phyloP scores from a whole-genome alignment of 139 green algal genomes.

The Volvox africanus region DNA sequence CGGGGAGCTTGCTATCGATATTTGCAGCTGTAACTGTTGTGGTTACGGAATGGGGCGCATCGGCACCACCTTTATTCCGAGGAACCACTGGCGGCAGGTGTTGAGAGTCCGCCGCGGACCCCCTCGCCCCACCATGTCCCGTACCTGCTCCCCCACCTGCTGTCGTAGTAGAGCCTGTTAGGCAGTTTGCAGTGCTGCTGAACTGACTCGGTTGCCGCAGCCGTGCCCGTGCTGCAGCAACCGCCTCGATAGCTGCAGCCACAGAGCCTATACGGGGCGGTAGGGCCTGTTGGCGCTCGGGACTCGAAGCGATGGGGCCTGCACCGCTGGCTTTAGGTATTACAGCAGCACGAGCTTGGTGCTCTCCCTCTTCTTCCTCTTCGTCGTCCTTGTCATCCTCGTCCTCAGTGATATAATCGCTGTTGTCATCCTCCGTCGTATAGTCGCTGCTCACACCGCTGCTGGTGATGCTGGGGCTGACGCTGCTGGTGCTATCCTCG shows the following conservation, averaged over 20 bases:
- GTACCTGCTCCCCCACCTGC: too few relatives aligned
- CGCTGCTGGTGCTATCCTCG: neutral
- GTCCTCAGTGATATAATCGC: neutral
- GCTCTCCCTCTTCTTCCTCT: neutral
- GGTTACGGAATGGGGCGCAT: neutral
- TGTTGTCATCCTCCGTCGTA: neutral
- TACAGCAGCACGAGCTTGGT: neutral
- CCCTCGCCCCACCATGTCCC: neutral
- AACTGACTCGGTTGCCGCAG: neutral
- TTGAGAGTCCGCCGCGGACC: neutral
- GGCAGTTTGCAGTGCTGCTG: too few relatives aligned
- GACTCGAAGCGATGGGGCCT: neutral
- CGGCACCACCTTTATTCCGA: neutral
- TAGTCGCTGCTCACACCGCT: neutral
- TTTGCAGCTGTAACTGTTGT: neutral
- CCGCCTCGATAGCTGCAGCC: neutral
- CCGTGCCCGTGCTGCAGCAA: neutral
- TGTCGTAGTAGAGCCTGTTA: too few relatives aligned
- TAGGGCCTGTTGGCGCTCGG: neutral
- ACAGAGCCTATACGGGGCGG: neutral
- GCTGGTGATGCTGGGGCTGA: slow-evolving; percentile 7
- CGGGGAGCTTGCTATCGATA: neutral
- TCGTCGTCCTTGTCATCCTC: neutral
- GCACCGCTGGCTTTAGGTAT: too few relatives aligned
- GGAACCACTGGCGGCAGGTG: neutral